Evolutionary conservation across 2,329 filamentous ascomycete genomes (phyloP), one percentile per base, ranked within the genome.

Genomic region (Trichoderma gracile): DNA sequence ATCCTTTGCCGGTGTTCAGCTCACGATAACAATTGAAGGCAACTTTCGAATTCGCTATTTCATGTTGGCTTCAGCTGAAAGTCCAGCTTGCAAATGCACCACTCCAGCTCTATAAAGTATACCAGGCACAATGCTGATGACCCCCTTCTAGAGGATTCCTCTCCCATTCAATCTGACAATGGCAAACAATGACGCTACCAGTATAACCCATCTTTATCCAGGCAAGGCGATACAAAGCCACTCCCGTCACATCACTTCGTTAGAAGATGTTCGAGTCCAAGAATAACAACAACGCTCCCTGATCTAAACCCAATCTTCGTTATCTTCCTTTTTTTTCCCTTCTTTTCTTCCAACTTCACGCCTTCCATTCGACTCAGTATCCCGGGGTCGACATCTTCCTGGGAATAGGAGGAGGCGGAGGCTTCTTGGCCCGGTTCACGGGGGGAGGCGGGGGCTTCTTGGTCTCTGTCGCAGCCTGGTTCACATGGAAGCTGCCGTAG

Each of bases 401-500:
- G 3, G 82, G 81, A 33, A 83, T 83, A 9, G 83, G 77, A 2
- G 84, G 83, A 52, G 83, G 84, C 12, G 83, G 75, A 2, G 82
- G 82, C 76, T 86, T 86, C 79, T 84, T 85, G 63, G 78, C 74
- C 25, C 79, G 67, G 15, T 84, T 80, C 38, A 75, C 73, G 2
- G 82, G 81, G 40, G 83, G 83, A 2, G 83, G 77, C 2, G 83
- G 75, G 3, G 81, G 81, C 76, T 86, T 86, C 79, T 85, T 85
- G 63, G 78, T 73, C 38, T 78, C 68, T 7, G 38, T n/a, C 10
- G 71, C 69, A 27, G 68, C 73, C 43, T 79, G 42, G 10, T 77
- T 83, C 52, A 80, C 77, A 68, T 78, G 84, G 52, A 84, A 70
- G 71, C 83, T 85, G 65, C 81, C 82, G 64, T 83, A 80, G 72